Evolutionary conservation across 345 rosid species (phyloP).

Genomic region (Leavenworthia alabamica): DNA sequence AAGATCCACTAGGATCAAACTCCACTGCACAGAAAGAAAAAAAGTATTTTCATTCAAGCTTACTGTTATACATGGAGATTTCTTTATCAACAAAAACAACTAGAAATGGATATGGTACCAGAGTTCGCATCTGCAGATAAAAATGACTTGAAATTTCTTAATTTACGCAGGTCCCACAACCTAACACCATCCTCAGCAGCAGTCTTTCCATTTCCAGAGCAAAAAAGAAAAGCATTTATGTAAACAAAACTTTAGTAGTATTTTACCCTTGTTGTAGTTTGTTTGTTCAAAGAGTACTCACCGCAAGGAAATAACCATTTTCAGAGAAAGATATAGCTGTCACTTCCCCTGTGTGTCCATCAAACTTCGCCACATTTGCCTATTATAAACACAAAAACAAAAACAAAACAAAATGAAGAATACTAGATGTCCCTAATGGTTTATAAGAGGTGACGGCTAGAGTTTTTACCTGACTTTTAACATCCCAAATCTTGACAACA

Average conservation of each 20-base stretch:
- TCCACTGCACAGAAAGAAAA: constrained; percentile 58
- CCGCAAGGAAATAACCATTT: constrained; percentile 96
- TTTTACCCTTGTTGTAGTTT: background rate
- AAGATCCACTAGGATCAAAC: constrained; percentile 84
- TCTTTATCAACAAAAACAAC: constrained; percentile 1
- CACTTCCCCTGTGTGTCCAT: constrained; percentile 75
- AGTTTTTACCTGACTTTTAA: constrained; percentile 67
- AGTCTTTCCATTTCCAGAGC: constrained; percentile 48
- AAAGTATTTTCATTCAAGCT: background rate
- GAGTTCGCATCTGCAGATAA: constrained; percentile 60
- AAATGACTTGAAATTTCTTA: constrained; percentile 80
- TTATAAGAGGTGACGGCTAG: background rate
- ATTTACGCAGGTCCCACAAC: constrained; percentile 93
- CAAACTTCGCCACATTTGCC: constrained; percentile 87
- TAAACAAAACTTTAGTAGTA: background rate
- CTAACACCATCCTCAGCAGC: constrained; percentile 93
- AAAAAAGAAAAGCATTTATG: background rate
- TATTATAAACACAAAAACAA: constrained; percentile 30
- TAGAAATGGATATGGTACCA: constrained; percentile 34
- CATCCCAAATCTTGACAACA: constrained; percentile 96
- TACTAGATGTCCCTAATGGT: background rate
- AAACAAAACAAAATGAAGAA: background rate
- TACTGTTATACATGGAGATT: background rate
- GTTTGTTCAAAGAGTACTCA: constrained; percentile 35
- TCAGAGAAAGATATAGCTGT: constrained; percentile 97